Conservation (phyloP, 306 rosid species). For the Senna siamea region DNA sequence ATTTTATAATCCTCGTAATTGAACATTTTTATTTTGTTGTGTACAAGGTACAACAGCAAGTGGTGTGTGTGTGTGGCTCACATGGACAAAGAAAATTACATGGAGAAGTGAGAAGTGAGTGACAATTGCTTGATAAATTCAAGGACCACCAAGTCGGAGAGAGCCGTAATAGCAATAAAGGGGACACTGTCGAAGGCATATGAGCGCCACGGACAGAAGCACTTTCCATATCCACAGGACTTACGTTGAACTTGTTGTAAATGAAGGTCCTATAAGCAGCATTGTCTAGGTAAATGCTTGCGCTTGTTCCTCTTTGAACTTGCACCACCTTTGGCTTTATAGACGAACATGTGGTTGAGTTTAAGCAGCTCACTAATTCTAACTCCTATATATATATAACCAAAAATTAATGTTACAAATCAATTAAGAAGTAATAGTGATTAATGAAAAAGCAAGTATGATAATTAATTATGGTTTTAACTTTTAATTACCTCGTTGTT, state of each 20-base stretch:
- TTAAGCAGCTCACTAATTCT: slow-evolving; percentile 47
- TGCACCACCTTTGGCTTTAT: slow-evolving; percentile 49
- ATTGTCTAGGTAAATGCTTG: slow-evolving; percentile 58
- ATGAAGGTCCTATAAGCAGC: slow-evolving; percentile 59
- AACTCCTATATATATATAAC: slow-evolving; percentile 31
- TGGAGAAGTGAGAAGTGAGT: too few relatives aligned
- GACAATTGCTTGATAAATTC: too few relatives aligned
- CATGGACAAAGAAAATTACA: too few relatives aligned
- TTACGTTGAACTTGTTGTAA: slow-evolving; percentile 48
- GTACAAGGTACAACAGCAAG: too few relatives aligned
- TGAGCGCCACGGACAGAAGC: slow-evolving; percentile 62
- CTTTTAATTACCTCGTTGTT: too few relatives aligned
- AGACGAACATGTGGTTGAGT: slow-evolving; percentile 59
- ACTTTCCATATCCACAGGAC: slow-evolving; percentile 61
- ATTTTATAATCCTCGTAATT: too few relatives aligned
- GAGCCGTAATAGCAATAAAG: slow-evolving; percentile 56
- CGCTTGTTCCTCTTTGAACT: slow-evolving; percentile 56
- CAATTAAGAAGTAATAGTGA: too few relatives aligned
- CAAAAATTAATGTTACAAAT: too few relatives aligned
- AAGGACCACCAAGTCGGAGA: slow-evolving; percentile 51
- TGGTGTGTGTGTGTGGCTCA: too few relatives aligned
- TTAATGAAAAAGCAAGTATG: too few relatives aligned
- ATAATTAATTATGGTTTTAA: too few relatives aligned
- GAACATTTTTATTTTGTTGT: too few relatives aligned
- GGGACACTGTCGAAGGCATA: slow-evolving; percentile 57